Percentiles rank a stretch among this genome's conserved stretches.
Evolutionary conservation across 139 green algal genomes (phyloP).

Genomic region (Nannochloris sp.): DNA sequence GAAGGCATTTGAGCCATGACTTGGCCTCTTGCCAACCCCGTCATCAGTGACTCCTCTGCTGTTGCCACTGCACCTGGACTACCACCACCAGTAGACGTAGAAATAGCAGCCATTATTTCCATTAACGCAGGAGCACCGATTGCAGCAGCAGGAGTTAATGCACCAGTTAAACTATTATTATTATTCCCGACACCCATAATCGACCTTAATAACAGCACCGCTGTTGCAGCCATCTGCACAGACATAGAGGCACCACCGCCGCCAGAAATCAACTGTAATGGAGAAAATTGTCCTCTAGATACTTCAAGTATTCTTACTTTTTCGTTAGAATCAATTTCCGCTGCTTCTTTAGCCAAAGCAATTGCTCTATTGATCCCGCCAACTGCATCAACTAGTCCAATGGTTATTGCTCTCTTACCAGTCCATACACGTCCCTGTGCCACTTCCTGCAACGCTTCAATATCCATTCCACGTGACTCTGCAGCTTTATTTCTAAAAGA

Average conservation of each 20-base stretch:
- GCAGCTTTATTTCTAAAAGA: constrained; percentile 74
- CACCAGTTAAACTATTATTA: neutral
- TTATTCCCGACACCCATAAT: too few relatives aligned
- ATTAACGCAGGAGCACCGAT: constrained; percentile 4
- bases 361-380: constrained; percentile 72
- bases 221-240: neutral
- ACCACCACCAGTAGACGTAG: too few relatives aligned
- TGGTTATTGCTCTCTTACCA: constrained; percentile 48
- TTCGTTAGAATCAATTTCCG: constrained; percentile 43
- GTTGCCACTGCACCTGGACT: neutral
- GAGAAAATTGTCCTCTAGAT: constrained; percentile 27
- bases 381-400: constrained; percentile 77
- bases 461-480: constrained; percentile 40
- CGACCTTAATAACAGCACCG: neutral
- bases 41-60: neutral
- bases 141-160: neutral
- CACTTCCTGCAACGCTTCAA: constrained; percentile 46
- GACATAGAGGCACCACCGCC: neutral
- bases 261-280: constrained; percentile 33
- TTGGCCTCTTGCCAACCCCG: neutral
- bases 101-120: neutral
- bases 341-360: constrained; percentile 66
- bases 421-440: constrained; percentile 88
- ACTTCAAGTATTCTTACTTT: constrained; percentile 47
- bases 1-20: constrained; percentile 11